These are phyloP conservation scores for Pythium guiyangense DNA, from an alignment of 352 stramenopile genomes.

Conservation along the genomic window DNA sequence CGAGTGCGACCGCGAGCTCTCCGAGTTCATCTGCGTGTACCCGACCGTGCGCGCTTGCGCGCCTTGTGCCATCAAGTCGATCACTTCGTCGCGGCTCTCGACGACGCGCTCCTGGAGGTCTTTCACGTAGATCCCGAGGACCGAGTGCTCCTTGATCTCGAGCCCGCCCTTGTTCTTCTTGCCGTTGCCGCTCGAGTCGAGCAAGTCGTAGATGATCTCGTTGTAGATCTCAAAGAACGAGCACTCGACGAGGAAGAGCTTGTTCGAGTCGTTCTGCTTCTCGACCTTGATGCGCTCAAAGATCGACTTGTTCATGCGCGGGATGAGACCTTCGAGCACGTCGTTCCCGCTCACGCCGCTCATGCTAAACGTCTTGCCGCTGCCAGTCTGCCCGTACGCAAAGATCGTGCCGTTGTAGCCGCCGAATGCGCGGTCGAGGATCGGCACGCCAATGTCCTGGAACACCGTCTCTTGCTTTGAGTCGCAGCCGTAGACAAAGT, in stretches of 20 bases:
- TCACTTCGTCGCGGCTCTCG: slow-evolving; percentile 78
- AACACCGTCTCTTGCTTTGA: slow-evolving; percentile 72
- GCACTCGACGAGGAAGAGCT: slow-evolving; percentile 87
- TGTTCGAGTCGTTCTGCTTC: slow-evolving; percentile 60
- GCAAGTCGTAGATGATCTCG: slow-evolving; percentile 93
- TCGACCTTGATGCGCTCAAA: slow-evolving; percentile 81
- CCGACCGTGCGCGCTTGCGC: slow-evolving; percentile 64
- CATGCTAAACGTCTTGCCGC: slow-evolving; percentile 89
- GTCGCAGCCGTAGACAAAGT: slow-evolving; percentile 85
- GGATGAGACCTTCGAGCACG: slow-evolving; percentile 84
- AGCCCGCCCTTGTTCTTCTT: slow-evolving; percentile 88
- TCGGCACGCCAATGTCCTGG: slow-evolving; percentile 67
- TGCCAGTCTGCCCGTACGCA: slow-evolving; percentile 85
- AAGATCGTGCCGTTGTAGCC: slow-evolving; percentile 91
- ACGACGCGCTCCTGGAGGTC: slow-evolving; percentile 89
- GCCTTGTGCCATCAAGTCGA: slow-evolving; percentile 75
- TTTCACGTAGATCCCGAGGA: slow-evolving; percentile 93
- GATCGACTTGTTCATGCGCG: slow-evolving; percentile 87
- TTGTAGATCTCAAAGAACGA: slow-evolving; percentile 98
- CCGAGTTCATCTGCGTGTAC: slow-evolving; percentile 93
- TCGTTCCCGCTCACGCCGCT: slow-evolving; percentile 62
- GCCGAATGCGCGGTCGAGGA: slow-evolving; percentile 78
- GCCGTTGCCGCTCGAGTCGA: slow-evolving; percentile 81
- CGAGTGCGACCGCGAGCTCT: slow-evolving; percentile 92
- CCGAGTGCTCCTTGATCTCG: slow-evolving; percentile 92